These are phyloP conservation scores for Globisporangium spiculum DNA, from an alignment of 352 stramenopile genomes.

Conservation along the genomic window DNA sequence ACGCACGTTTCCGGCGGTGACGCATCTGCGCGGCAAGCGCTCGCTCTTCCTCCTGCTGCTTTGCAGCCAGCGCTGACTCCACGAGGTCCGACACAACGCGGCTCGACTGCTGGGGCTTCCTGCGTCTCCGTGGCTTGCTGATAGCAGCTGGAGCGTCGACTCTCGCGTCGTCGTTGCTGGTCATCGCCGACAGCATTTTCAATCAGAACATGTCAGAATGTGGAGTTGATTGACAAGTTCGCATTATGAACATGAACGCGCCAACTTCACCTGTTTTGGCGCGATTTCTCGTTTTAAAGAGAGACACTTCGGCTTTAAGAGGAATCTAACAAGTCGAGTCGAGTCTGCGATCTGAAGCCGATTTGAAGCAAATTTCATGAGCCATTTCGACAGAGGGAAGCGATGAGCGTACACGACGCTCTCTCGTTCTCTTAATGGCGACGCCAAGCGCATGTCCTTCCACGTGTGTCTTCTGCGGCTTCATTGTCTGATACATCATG, in stretches of 20 bases:
- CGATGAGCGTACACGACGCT: background rate
- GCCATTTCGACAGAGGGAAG: background rate
- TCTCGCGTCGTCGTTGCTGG: background rate
- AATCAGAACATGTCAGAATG: background rate
- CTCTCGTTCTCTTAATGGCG: background rate
- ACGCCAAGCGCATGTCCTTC: too few species aligned
- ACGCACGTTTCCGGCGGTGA: conserved; percentile 11
- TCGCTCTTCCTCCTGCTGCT: conserved; percentile 5
- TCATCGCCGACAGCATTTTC: background rate
- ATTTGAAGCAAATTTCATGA: too few species aligned
- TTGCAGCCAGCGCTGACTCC: conserved; percentile 3
- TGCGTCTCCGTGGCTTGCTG: background rate
- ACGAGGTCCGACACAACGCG: conserved; percentile 5
- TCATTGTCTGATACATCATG: background rate
- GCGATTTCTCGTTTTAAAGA: too few species aligned
- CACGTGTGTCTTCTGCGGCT: background rate
- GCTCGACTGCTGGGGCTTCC: background rate
- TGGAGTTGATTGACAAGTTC: background rate
- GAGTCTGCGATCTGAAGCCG: too few species aligned
- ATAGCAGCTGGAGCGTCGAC: background rate
- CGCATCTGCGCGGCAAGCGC: conserved; percentile 2
- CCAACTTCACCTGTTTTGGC: too few species aligned
- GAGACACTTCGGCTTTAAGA: too few species aligned
- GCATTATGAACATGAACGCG: background rate
- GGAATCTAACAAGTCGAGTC: too few species aligned